A percentile compares a stretch with the other conserved stretches of the same genome.
These are phyloP conservation scores for Mucor lusitanicus DNA, from an alignment of 371 early-diverging fungal genomes.

Conservation along the genomic window DNA sequence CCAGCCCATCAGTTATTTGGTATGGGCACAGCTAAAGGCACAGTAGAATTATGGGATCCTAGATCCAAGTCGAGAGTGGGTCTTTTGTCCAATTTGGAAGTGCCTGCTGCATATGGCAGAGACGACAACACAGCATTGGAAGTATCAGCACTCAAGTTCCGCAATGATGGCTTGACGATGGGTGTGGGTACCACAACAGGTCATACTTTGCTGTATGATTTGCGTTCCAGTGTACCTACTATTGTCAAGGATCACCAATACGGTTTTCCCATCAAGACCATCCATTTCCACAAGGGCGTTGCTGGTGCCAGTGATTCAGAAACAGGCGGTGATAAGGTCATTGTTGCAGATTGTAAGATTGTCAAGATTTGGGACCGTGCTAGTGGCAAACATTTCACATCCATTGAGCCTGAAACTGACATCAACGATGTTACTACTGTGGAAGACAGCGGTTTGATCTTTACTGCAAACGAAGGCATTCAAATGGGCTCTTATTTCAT, in stretches of 20 bases:
- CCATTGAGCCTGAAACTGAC: conserved; percentile 88
- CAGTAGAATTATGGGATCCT: conserved; percentile 96
- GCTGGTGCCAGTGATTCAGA: conserved; percentile 47
- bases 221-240: conserved; percentile 84
- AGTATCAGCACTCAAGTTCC: conserved; percentile 81
- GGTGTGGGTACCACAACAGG: conserved; percentile 93
- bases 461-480: conserved; percentile 93
- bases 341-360: conserved; percentile 89
- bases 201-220: conserved; percentile 91
- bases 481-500: conserved; percentile 95
- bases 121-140: conserved; percentile 37
- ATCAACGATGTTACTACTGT: conserved; percentile 94
- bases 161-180: conserved; percentile 86
- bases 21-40: conserved; percentile 86
- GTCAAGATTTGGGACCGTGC: conserved; percentile 93
- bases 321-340: conserved; percentile 66
- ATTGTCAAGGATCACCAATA: conserved; percentile 95
- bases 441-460: conserved; percentile 87
- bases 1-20: conserved; percentile 93
- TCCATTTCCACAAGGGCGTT: conserved; percentile 79
- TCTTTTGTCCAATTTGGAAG: conserved; percentile 52
- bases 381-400: conserved; percentile 81
- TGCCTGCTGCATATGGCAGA: conserved; percentile 51
- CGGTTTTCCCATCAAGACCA: conserved; percentile 91
- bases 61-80: conserved; percentile 78